A percentile compares a stretch with the other conserved stretches of the same genome.
phyloP scores from a whole-genome alignment of 2,329 filamentous ascomycete genomes.

The Diaporthe destruens region DNA sequence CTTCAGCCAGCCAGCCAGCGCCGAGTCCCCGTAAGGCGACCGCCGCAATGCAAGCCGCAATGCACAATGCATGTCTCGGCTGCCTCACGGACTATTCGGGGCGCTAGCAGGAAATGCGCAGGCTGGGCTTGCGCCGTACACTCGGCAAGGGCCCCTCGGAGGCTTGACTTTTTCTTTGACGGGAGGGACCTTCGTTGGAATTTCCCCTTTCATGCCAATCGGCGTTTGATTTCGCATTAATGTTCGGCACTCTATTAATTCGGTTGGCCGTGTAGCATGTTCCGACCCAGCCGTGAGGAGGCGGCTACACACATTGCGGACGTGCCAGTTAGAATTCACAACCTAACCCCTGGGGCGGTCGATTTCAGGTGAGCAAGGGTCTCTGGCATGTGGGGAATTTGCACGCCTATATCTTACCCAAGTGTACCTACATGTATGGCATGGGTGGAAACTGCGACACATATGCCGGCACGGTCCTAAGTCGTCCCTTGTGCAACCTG shows the following conservation, averaged over 20 bases:
- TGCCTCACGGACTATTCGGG: constrained; percentile 25
- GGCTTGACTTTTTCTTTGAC: neutral
- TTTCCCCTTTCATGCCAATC: neutral
- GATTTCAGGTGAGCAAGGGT: constrained; percentile 23
- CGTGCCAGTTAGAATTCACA: constrained; percentile 8
- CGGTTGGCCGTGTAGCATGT: neutral
- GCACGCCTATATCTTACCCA: constrained; percentile 13
- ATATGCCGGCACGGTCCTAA: constrained; percentile 14
- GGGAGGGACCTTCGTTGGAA: neutral
- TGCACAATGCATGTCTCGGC: constrained; percentile 38
- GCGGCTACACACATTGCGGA: neutral
- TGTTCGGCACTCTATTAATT: neutral
- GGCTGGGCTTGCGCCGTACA: constrained; percentile 4
- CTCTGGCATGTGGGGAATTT: constrained; percentile 5
- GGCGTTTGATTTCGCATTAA: constrained; percentile 13
- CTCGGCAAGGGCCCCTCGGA: constrained; percentile 3
- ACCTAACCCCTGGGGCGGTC: constrained; percentile 9
- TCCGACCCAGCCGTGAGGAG: neutral
- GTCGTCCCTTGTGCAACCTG: constrained; percentile 28
- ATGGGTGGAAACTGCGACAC: constrained; percentile 6
- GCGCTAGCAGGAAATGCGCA: constrained; percentile 18
- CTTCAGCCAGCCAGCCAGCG: constrained; percentile 26
- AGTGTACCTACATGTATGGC: neutral
- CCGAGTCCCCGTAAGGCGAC: constrained; percentile 31
- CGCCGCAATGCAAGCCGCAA: constrained; percentile 27